Evolutionary conservation across 129 eudicot species (phyloP).

Genomic region (Kitagawia praeruptora): DNA sequence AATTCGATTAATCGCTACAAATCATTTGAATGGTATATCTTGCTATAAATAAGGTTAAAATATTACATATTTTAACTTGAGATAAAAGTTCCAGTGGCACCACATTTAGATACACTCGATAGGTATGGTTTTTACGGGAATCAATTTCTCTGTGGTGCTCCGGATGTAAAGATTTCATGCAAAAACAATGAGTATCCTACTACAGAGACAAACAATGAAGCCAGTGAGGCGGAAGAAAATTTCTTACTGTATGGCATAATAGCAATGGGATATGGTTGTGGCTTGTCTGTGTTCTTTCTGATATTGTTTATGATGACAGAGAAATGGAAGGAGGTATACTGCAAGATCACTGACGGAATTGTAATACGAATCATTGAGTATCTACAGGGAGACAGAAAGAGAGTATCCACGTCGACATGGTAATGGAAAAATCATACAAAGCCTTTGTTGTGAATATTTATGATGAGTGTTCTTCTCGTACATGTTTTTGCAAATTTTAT

Average conservation of each 20-base stretch:
- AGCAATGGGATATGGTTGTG: slow-evolving; percentile 5
- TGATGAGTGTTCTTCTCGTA: neutral
- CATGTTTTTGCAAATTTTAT: neutral
- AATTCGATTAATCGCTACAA: no score
- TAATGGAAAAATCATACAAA: neutral
- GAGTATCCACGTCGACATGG: neutral
- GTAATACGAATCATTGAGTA: slow-evolving; percentile 2
- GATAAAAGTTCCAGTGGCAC: neutral
- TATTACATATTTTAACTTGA: neutral
- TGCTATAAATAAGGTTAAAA: no score
- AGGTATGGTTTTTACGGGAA: neutral
- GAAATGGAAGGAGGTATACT: no score
- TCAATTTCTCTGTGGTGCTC: slow-evolving; percentile 13
- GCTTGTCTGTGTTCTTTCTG: slow-evolving; percentile 7
- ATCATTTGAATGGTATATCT: no score
- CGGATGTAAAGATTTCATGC: neutral
- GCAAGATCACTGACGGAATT: no score
- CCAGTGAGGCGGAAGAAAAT: neutral
- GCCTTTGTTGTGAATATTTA: neutral
- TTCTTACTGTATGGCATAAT: neutral
- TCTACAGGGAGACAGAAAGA: neutral
- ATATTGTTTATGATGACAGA: neutral
- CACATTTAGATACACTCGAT: slow-evolving; percentile 5
- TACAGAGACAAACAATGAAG: neutral
- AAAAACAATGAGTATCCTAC: slow-evolving; percentile 4